Conservation (phyloP, 352 stramenopile species). For the Globisporangium apiculatum region DNA sequence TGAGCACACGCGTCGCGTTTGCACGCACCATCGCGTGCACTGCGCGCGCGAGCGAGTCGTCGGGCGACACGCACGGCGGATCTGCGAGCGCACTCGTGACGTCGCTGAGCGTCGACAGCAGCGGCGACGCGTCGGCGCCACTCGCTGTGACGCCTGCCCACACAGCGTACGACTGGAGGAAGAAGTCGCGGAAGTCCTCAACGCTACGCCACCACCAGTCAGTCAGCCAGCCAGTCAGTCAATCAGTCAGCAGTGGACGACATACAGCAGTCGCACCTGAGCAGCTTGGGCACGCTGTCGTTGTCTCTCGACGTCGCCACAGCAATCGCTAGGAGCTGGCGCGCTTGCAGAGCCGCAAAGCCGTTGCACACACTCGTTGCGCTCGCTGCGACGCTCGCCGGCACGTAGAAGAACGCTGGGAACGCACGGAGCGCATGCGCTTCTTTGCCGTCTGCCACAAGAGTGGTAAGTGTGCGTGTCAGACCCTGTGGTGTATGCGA, state of each 20-base stretch:
- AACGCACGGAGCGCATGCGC: constrained; percentile 31
- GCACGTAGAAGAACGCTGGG: constrained; percentile 37
- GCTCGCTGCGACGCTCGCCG: constrained; percentile 18
- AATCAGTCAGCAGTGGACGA: too few relatives aligned
- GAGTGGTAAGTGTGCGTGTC: constrained; percentile 8
- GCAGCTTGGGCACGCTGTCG: constrained; percentile 2
- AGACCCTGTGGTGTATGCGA: neutral
- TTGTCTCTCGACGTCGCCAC: constrained; percentile 11
- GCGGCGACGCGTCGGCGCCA: constrained; percentile 1
- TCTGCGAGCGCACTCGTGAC: constrained; percentile 11
- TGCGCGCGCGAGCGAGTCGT: constrained; percentile 36
- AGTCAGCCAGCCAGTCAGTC: neutral
- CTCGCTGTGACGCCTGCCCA: neutral
- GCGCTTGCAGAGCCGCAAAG: constrained; percentile 25
- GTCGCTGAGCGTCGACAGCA: constrained; percentile 23
- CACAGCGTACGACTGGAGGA: constrained; percentile 11
- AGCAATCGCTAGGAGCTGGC: constrained; percentile 23
- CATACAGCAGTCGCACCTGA: constrained; percentile 8
- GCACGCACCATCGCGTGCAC: constrained; percentile 37
- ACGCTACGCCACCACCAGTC: neutral
- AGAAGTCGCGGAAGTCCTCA: constrained; percentile 20
- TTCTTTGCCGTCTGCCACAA: constrained; percentile 23
- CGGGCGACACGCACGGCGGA: constrained; percentile 14
- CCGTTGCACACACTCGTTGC: constrained; percentile 26
- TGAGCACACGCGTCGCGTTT: constrained; percentile 24